Base-by-base conservation (phyloP, 2,329 filamentous ascomycete species). In the Nigrospora osmanthi region DNA sequence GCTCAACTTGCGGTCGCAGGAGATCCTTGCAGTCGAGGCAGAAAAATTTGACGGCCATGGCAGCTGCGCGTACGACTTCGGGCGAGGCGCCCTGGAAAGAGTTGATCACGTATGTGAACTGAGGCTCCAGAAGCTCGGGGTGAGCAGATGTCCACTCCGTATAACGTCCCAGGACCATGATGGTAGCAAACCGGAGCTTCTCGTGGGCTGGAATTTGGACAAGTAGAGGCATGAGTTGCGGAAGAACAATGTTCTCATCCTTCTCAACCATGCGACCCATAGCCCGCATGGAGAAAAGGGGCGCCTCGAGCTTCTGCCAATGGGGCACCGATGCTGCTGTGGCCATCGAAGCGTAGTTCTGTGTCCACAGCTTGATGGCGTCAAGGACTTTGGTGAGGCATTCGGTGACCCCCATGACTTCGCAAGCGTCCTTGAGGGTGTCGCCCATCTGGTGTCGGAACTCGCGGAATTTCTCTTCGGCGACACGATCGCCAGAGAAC, bases 371-470 rank as follows among this genome's bases (percentile, higher is more conserved):
- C 63, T 95, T 85, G 54, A 98, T 94, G 47, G 88, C 73, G 15
- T 85, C 72, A 53, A 94, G 89, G 7, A 94, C 86, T 66, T 98
- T 98, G 52, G 80, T 81, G 39, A 98, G 73, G 57, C 93, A 97
- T 50, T 95, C 87, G 1, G 88, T 85, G 11, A 95, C 87, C 11
- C 91, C 91, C 70, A 98, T 89, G 35, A 98, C 91, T 61, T 96
- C 87, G 64, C 93, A 98, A 44, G 88, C 88, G 59, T 98, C 93
- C 67, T 98, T 98, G 41, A 98, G 76, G 0, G 95, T 94, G 61
- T 98, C 94, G 33, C 93, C 93, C 89, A 98, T 97, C 43, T 89
- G 83, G 62, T 98, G 93, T 53, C 93, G 79, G 72, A 97, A 98
- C 58, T 95, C 89, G 40, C 93, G 82, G 69, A 98, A 98, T 63